A percentile compares a stretch with the other conserved stretches of the same genome.
These are phyloP conservation scores for Leucocoprinus gongylophorus DNA, from an alignment of 1,284 basidiomycete genomes.

Conservation along the genomic window DNA sequence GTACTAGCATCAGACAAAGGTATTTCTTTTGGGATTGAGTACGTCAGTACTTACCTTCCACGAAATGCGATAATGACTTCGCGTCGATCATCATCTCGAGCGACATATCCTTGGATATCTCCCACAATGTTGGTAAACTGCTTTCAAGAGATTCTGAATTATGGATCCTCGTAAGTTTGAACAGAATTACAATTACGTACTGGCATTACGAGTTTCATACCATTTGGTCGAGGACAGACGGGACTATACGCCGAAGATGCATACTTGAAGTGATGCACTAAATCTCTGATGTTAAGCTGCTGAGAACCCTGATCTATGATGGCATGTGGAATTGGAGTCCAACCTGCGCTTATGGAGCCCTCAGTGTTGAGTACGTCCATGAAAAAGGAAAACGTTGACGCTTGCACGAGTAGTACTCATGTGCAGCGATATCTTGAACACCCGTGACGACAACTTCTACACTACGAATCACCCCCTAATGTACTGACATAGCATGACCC, in stretches of 20 bases:
- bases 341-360: no score
- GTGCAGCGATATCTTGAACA: no score
- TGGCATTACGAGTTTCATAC: constrained; percentile 37
- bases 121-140: constrained; percentile 37
- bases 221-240: constrained; percentile 43
- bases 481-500: no score
- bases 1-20: constrained; percentile 16
- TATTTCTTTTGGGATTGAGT: constrained; percentile 14
- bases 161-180: not conserved
- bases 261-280: constrained; percentile 44
- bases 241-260: constrained; percentile 42
- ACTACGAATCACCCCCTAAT: no score
- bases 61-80: constrained; percentile 43
- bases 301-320: not conserved
- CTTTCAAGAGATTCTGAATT: not conserved
- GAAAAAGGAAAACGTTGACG: no score
- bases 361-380: no score
- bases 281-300: constrained; percentile 25
- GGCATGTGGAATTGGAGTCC: no score
- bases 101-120: constrained; percentile 43
- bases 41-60: constrained; percentile 34
- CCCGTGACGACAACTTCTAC: no score
- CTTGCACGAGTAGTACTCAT: no score
- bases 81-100: constrained; percentile 35
- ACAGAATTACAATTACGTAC: constrained; percentile 19